Evolutionary conservation across 2,329 filamentous ascomycete species (phyloP).

Genomic region (Fusarium ambrosium): DNA sequence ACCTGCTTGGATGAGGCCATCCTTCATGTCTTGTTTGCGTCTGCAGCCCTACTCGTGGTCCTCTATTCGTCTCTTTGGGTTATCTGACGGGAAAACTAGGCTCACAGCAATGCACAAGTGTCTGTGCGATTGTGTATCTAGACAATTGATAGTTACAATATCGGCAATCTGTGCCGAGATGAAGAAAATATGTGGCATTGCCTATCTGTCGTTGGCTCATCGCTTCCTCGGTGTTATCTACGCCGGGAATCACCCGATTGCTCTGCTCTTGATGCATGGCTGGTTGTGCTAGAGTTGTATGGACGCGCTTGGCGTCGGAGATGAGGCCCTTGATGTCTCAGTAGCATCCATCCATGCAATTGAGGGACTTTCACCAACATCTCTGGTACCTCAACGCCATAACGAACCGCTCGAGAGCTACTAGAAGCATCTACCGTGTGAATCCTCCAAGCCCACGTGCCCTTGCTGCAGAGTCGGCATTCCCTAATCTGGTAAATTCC

Average conservation of each 20-base stretch:
- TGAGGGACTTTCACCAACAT: slow-evolving; percentile 1
- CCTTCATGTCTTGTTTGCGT: not conserved
- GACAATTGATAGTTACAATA: not conserved
- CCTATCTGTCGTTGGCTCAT: not conserved
- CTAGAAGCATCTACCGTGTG: slow-evolving; percentile 5
- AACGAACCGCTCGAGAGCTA: not conserved
- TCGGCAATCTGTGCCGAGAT: slow-evolving; percentile 4
- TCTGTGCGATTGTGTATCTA: slow-evolving; percentile 2
- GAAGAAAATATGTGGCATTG: not conserved
- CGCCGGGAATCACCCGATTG: slow-evolving; percentile 5
- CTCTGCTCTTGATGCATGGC: not conserved
- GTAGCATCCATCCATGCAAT: not conserved
- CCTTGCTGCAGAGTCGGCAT: not conserved
- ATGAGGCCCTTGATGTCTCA: slow-evolving; percentile 2
- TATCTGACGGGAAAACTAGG: not conserved
- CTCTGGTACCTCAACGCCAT: not conserved
- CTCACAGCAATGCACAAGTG: not conserved
- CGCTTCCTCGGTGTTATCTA: not conserved
- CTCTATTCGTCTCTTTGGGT: not conserved
- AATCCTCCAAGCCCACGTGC: not conserved
- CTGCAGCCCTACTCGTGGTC: not conserved
- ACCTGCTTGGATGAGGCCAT: slow-evolving; percentile 70
- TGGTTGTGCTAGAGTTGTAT: not conserved
- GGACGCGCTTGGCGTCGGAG: not conserved
- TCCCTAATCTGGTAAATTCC: not conserved